These are phyloP conservation scores for Tricholoma bakamatsutake DNA, from an alignment of 768 basidiomycete genomes.

Conservation along the genomic window DNA sequence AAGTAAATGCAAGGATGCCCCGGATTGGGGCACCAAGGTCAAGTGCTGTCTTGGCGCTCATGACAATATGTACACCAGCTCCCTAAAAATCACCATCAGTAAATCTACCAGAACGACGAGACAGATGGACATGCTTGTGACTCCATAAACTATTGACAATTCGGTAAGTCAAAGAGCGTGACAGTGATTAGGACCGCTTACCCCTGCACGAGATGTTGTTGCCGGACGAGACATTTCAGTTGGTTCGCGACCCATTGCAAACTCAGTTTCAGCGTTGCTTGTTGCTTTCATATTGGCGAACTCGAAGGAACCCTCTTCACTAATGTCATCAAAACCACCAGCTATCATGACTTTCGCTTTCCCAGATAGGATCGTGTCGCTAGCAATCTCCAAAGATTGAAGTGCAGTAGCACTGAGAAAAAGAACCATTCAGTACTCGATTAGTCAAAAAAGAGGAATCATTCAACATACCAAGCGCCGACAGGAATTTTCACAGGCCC, in stretches of 20 bases:
- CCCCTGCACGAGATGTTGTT: conserved; percentile 92
- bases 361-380: conserved; percentile 87
- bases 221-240: conserved; percentile 98
- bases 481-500: conserved; percentile 99
- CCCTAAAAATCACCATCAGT: conserved; percentile 32
- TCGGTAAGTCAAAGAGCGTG: conserved; percentile 2
- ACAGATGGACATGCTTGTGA: conserved; percentile 42
- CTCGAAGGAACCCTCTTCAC: conserved; percentile 97
- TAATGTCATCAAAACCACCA: conserved; percentile 97
- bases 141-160: conserved; percentile 76
- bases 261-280: conserved; percentile 93
- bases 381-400: conserved; percentile 97
- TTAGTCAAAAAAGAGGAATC: conserved; percentile 2
- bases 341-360: conserved; percentile 99
- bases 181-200: conserved; percentile 31
- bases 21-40: conserved; percentile 93
- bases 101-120: neutral
- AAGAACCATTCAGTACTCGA: neutral
- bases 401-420: conserved; percentile 81
- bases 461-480: conserved; percentile 77
- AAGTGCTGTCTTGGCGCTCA: conserved; percentile 94
- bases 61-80: conserved; percentile 93
- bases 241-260: conserved; percentile 98
- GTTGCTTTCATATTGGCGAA: conserved; percentile 99
- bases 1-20: conserved; percentile 91